phyloP scores from a whole-genome alignment of 73 alveolate species.

The Durusdinium trenchii region DNA sequence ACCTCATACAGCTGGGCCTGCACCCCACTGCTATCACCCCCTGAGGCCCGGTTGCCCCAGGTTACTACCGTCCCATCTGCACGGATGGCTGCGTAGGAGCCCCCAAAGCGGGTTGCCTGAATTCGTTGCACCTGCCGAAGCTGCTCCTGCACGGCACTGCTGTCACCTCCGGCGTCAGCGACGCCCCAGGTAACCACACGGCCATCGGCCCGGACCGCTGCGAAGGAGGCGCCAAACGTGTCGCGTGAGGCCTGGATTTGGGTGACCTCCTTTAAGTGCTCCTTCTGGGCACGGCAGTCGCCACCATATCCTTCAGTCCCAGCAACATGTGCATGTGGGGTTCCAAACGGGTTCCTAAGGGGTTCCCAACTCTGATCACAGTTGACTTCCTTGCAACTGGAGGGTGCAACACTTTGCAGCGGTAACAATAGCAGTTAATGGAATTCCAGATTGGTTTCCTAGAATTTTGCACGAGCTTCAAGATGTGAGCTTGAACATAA shows the following conservation, averaged over 20 bases:
- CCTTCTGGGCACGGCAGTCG: no score
- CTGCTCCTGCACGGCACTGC: conserved; percentile 13
- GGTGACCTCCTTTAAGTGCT: conserved; percentile 39
- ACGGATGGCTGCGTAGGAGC: conserved; percentile 26
- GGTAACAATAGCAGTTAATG: no score
- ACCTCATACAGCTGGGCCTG: conserved; percentile 29
- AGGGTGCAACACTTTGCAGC: no score
- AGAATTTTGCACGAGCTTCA: no score
- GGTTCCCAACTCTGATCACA: no score
- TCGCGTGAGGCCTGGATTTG: conserved; percentile 45
- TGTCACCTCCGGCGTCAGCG: conserved; percentile 4
- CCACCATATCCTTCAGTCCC: no score
- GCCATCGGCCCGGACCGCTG: conserved; percentile 13
- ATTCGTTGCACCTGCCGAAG: not conserved
- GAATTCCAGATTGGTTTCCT: no score
- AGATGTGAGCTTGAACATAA: no score
- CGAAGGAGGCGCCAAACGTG: conserved; percentile 54
- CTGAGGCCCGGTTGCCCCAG: conserved; percentile 41
- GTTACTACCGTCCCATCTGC: conserved; percentile 18
- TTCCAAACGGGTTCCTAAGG: no score
- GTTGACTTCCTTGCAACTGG: no score
- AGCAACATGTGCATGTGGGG: no score
- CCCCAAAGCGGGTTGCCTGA: conserved; percentile 30
- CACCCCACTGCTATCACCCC: conserved; percentile 46
- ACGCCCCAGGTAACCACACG: conserved; percentile 43